Evolutionary conservation across 805 yeast genomes (phyloP), one percentile per base, ranked within the genome.

Genomic region (Wickerhamiella vanderwaltii): DNA sequence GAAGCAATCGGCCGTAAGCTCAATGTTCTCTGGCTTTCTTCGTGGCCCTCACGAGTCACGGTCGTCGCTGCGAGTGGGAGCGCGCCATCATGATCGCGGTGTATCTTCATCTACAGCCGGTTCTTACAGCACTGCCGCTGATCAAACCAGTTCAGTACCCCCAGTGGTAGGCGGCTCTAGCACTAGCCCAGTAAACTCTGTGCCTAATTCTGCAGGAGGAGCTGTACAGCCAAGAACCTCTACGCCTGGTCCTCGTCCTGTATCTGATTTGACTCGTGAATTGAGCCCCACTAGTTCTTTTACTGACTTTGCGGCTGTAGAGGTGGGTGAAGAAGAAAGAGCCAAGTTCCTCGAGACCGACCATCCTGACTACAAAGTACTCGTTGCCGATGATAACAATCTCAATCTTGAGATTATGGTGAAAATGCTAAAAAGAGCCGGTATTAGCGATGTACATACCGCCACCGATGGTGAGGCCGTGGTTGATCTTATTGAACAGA

Each of bases 381-480:
- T 88, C 36, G 88, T 91, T 12, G 97, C 95, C 0, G 98, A 88
- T 55, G 97, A 52, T 55, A 88, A 88, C 53, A 64, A 69, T 48
- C 94, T 88, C n/a, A 86, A 88, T 56, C 95, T 87, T 58, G 91
- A 84, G 59, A 95, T 88, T 18, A 79, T 86, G 50, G 73, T 70
- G 49, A 63, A 95, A 44, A 84, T 88, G 94, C 65, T 88, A 45
- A 70, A 68, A 38, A 63, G 84, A 15, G 94, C 86, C 59, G 94
- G 94, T 1, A 69, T 81, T 46, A 61, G 59, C 1, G 71, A 77
- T 46, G 67, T 91, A 26, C 77, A 77, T 2, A 61, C 85, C 56
- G 95, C 94, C 1, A 73, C 79, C 47, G 93, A 88, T 60, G 97
- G 97, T 13, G 75, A 73, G 22, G 91, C 84, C 47, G 95, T 94